phyloP scores from a whole-genome alignment of 139 green algal species.

The Picochlorum sp. region DNA sequence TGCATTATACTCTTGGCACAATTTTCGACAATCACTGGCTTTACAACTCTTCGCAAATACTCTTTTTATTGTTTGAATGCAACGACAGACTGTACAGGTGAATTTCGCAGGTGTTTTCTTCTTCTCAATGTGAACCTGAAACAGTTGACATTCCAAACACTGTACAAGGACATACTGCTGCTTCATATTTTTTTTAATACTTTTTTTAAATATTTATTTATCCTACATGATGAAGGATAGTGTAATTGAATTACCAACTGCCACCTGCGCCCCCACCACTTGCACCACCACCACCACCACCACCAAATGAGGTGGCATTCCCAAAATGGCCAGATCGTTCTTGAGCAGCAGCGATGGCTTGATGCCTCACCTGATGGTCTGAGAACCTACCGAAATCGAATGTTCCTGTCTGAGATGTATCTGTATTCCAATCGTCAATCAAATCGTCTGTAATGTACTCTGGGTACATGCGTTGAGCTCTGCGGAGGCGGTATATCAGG shows the following conservation, averaged over 20 bases:
- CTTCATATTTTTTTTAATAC: no score
- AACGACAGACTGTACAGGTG: slow-evolving; percentile 12
- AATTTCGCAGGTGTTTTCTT: slow-evolving; percentile 9
- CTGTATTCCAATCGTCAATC: slow-evolving; percentile 26
- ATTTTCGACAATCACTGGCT: slow-evolving; percentile 9
- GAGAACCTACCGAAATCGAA: slow-evolving; percentile 20
- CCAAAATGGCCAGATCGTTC: slow-evolving; percentile 14
- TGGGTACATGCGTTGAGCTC: slow-evolving; percentile 31
- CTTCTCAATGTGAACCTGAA: slow-evolving; percentile 21
- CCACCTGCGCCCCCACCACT: slow-evolving; percentile 18
- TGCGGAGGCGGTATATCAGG: slow-evolving; percentile 20
- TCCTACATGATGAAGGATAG: no score
- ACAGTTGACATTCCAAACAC: slow-evolving; percentile 8
- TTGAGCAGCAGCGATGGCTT: slow-evolving; percentile 17
- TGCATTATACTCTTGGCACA: neutral
- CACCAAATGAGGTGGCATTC: slow-evolving; percentile 21
- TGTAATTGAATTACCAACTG: slow-evolving; percentile 20
- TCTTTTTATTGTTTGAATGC: slow-evolving; percentile 8
- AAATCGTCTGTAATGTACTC: slow-evolving; percentile 28
- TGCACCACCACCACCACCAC: slow-evolving; percentile 34
- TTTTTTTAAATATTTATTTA: no score
- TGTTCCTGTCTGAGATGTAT: slow-evolving; percentile 24
- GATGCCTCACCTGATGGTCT: slow-evolving; percentile 41
- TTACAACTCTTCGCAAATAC: slow-evolving; percentile 7
- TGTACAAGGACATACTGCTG: neutral